Evolutionary conservation across 1,284 basidiomycete species (phyloP), one percentile per base, ranked within the genome.

Genomic region (Phaffia rhodozyma): DNA sequence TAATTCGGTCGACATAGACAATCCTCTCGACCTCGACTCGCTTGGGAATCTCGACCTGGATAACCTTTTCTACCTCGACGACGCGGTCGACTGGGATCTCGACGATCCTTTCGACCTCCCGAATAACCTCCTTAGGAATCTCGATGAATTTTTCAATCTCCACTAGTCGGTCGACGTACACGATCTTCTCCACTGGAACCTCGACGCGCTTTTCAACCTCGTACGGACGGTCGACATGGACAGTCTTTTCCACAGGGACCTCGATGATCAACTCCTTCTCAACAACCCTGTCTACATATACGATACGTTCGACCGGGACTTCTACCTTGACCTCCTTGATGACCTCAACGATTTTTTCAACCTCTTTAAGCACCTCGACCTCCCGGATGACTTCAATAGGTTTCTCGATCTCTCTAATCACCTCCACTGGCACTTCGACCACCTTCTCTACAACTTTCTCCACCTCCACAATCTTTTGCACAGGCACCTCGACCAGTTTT

Each of bases 141-240:
- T 76, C 72, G 9, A 75, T 71, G n/a, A 68, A 68, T 62, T 71
- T 72, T 20, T 69, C 68, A 38, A 68, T 59, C 51, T 70, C 68
- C 23, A 72, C 72, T 47, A 72, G 71, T 52, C 68, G 68, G 62
- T 75, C 74, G 4, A 74, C 75, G 49, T 77, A 75, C 6, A 71
- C 71, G 50, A 76, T 70, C 49, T 66, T 70, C 38, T 71, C 75
- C 25, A 71, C 68, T n/a, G 74, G 73, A 32, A 81, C 78, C 53
- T 76, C 71, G 66, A 79, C 68, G 72, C 69, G 50, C 70, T 43
- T 78, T 76, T 68, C 77, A 74, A 59, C 77, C 77, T 79, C 66
- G 38, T 73, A 69, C 47, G 68, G 64, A 50, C 69, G 70, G 58
- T 81, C 82, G 60, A 82, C 78, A 25, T 74, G 69, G 38, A 76